Evolutionary conservation across 108 stramenopile species (phyloP).

Genomic region (Bacterosira constricta): DNA sequence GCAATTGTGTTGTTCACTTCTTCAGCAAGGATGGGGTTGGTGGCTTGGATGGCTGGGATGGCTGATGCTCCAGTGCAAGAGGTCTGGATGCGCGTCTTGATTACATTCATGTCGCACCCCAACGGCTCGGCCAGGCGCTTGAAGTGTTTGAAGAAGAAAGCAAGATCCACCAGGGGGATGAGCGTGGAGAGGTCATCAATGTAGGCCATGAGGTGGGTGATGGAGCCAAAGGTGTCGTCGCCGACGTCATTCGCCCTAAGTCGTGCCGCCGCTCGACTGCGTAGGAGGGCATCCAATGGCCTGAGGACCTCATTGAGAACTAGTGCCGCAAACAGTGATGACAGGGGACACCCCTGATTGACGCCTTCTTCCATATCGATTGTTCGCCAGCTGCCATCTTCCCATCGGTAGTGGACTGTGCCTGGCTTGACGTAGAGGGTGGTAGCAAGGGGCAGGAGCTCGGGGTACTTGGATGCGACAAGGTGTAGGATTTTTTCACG

Average conservation of each 20-base stretch:
- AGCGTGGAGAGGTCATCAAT: conserved; percentile 15
- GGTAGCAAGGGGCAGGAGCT: too few species aligned
- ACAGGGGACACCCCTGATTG: conserved; percentile 31
- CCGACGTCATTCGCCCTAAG: background rate
- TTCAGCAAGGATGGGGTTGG: background rate
- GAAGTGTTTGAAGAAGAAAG: conserved; percentile 2
- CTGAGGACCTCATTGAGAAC: conserved; percentile 10
- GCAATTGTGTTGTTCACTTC: background rate
- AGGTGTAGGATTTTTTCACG: background rate
- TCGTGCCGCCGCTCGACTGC: background rate
- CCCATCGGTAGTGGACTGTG: conserved; percentile 5
- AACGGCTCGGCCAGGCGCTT: background rate
- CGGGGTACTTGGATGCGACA: too few species aligned
- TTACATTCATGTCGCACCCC: conserved; percentile 9
- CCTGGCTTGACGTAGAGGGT: too few species aligned
- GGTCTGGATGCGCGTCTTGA: conserved; percentile 10
- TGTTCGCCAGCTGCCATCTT: background rate
- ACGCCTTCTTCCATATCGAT: conserved; percentile 20
- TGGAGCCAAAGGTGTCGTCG: conserved; percentile 6
- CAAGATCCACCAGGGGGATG: conserved; percentile 5
- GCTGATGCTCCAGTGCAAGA: background rate
- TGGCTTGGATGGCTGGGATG: background rate
- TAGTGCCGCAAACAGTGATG: conserved; percentile 19
- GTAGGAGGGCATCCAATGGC: background rate
- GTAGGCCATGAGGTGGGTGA: conserved; percentile 14